Conservation (phyloP, 2,329 filamentous ascomycete species). For the Ophiostoma angusticollis region DNA sequence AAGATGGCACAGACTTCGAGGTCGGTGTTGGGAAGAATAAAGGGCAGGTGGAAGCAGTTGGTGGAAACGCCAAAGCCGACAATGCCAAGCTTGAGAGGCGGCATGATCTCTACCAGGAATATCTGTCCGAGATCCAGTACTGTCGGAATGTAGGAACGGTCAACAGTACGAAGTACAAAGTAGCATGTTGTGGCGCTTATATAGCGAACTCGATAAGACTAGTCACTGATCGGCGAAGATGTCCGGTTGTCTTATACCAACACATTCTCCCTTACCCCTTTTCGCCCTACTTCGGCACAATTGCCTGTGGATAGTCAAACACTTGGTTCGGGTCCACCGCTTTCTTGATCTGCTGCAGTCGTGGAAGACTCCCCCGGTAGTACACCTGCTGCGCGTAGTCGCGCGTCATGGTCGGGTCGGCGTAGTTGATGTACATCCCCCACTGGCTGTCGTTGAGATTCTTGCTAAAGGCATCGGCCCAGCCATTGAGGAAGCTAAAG, state of each 20-base stretch:
- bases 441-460: slow-evolving; percentile 23
- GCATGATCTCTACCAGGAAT: too few species aligned
- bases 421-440: slow-evolving; percentile 41
- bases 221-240: too few species aligned
- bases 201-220: too few species aligned
- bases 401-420: slow-evolving; percentile 34
- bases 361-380: slow-evolving; percentile 28
- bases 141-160: too few species aligned
- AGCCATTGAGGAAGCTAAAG: slow-evolving; percentile 27
- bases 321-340: slow-evolving; percentile 27
- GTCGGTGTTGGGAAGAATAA: slow-evolving; percentile 33
- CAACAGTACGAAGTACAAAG: too few species aligned
- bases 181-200: too few species aligned
- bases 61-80: slow-evolving; percentile 37
- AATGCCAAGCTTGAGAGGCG: slow-evolving; percentile 32
- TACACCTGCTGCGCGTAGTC: slow-evolving; percentile 36
- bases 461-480: slow-evolving; percentile 24
- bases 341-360: slow-evolving; percentile 26
- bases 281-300: slow-evolving; percentile 13
- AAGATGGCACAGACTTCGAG: slow-evolving; percentile 34
- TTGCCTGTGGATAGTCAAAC: slow-evolving; percentile 28
- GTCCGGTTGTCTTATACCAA: too few species aligned
- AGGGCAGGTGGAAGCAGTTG: slow-evolving; percentile 37
- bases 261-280: too few species aligned
- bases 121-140: too few species aligned